phyloP scores from a whole-genome alignment of 192 early-diverging fungal genomes.

The Dissophora globulifera region DNA sequence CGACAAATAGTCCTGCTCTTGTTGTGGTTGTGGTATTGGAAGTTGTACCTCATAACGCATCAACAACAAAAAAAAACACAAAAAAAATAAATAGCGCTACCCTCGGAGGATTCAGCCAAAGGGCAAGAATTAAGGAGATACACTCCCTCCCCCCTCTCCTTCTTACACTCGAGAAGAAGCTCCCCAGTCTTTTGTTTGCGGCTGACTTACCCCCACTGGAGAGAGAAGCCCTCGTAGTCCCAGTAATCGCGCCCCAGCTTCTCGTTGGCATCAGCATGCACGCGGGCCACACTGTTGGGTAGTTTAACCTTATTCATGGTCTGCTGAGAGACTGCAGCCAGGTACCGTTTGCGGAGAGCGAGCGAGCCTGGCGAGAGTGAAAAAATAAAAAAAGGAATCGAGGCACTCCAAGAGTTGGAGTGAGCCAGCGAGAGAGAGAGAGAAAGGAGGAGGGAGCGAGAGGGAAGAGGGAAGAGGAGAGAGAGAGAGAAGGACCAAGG shows the following conservation, averaged over 20 bases:
- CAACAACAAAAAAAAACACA: no score
- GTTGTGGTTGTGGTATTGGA: not conserved
- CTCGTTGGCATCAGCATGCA: conserved; percentile 87
- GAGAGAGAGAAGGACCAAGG: not conserved
- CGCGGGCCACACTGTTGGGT: conserved; percentile 61
- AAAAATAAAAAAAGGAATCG: not conserved
- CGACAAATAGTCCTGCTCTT: not conserved
- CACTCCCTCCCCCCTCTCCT: no score
- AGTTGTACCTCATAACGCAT: no score
- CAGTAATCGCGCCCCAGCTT: conserved; percentile 87
- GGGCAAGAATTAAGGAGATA: no score
- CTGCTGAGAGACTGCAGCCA: not conserved
- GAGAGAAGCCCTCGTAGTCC: conserved; percentile 93
- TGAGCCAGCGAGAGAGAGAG: not conserved
- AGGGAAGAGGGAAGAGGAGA: not conserved
- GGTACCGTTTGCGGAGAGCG: no score
- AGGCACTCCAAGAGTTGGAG: not conserved
- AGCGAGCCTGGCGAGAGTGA: not conserved
- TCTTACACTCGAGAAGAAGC: no score
- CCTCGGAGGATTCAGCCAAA: no score
- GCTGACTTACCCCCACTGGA: conserved; percentile 88
- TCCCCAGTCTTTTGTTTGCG: no score
- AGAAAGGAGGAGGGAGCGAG: not conserved
- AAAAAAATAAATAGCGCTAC: no score
- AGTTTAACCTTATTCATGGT: conserved; percentile 48